Base-by-base conservation (phyloP, 1,284 basidiomycete genomes). In the Puccinia horiana region DNA sequence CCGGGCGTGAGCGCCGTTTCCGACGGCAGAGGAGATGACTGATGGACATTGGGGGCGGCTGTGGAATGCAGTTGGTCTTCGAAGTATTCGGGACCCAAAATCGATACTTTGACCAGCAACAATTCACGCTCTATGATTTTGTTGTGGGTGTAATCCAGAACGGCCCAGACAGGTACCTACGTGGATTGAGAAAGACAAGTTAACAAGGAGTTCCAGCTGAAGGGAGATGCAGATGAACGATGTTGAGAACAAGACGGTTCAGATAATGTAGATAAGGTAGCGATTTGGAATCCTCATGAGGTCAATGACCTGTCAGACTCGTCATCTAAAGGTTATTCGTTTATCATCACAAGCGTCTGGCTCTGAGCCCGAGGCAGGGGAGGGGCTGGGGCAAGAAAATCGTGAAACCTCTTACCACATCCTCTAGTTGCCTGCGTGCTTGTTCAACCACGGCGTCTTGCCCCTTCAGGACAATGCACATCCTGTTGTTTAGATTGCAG, bases 381-480 rank as follows among this genome's bases (percentile, higher is more conserved):
- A 52, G 49, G 49, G 18, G 11, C 49, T 14, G 20, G 20, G 20
- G 18, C 4, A 65, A 63, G 20, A 44, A 42, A 47, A 72, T 58
- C 82, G 44, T 49, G 40, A n/a, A 47, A 44, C 44, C 37, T 89
- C 93, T 84, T 86, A 96, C 95, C 83, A 97, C 90, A 86, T 98
- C 95, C 85, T 98, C 95, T 23, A 98, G 90, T 85, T 97, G 95
- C 84, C 95, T 90, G 67, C 95, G 90, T 37, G 94, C 96, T 88
- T 99, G 97, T 88, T 99, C 97, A 76, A 99, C 93, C 61, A 99
- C 96, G 83, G 94, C 95, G 86, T 99, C 96, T 88, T 99, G 97
- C 0, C 96, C 97, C 84, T 92, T 92, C 73, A 99, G 90, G 84
- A 98, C 95, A 87, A 99, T 95, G 86, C 94, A 98, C 97, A 99